Evolutionary conservation across 768 basidiomycete species (phyloP).

Genomic region (Boletus patriciae): DNA sequence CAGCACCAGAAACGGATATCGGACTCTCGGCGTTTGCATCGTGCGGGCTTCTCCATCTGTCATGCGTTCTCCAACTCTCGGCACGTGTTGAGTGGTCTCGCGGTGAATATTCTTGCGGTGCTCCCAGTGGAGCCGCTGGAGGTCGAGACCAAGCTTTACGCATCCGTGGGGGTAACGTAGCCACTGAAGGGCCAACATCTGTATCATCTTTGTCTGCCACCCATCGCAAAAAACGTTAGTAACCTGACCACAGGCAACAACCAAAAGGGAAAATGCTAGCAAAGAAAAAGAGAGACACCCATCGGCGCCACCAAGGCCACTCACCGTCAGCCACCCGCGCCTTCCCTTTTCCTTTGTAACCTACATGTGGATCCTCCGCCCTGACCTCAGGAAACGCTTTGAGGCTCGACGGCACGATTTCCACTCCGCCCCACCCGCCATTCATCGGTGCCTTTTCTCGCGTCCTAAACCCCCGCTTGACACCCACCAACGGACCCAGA

Average conservation of each 20-base stretch:
- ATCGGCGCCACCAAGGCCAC: slow-evolving; percentile 1
- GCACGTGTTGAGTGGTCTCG: background rate
- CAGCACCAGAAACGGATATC: slow-evolving; percentile 9
- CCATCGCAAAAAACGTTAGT: background rate
- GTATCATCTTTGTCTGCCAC: slow-evolving; percentile 10
- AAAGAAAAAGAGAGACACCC: background rate
- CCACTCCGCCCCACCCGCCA: slow-evolving; percentile 65
- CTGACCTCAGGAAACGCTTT: slow-evolving; percentile 14
- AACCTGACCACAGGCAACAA: background rate
- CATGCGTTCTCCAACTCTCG: slow-evolving; percentile 13
- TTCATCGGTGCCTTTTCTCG: slow-evolving; percentile 53
- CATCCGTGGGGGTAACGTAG: slow-evolving; percentile 60
- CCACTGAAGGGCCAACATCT: slow-evolving; percentile 15
- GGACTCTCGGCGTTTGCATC: slow-evolving; percentile 22
- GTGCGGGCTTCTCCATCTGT: slow-evolving; percentile 26
- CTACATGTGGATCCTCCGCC: slow-evolving; percentile 1
- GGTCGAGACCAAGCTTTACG: slow-evolving; percentile 46
- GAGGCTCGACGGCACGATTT: slow-evolving; percentile 44
- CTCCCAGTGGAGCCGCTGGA: background rate
- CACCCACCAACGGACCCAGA: slow-evolving; percentile 64
- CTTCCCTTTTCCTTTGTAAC: slow-evolving; percentile 21
- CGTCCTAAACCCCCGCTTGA: slow-evolving; percentile 60
- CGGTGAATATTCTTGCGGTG: background rate
- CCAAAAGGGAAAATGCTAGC: background rate
- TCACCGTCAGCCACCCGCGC: slow-evolving; percentile 24